phyloP scores from a whole-genome alignment of 495 filamentous ascomycete species.

The Opeltia flavorubescens region DNA sequence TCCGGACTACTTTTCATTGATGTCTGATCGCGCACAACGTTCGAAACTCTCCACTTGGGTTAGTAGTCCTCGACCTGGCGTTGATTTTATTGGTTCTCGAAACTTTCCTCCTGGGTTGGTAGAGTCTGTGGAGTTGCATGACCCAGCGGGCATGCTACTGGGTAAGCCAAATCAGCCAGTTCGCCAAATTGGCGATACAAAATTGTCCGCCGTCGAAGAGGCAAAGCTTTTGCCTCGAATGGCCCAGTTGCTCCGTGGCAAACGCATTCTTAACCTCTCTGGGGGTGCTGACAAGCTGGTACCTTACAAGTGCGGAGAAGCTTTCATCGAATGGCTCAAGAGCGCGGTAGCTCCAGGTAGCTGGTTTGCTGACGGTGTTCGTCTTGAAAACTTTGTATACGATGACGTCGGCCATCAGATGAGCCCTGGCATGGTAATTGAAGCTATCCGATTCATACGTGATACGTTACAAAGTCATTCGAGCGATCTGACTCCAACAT shows the following conservation, averaged over 20 bases:
- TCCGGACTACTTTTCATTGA: conserved; percentile 69
- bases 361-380: conserved; percentile 43
- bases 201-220: conserved; percentile 32
- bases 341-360: conserved; percentile 16
- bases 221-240: conserved; percentile 27
- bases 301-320: conserved; percentile 53
- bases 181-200: conserved; percentile 5
- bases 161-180: conserved; percentile 24
- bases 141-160: conserved; percentile 58
- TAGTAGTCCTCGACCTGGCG: conserved; percentile 36
- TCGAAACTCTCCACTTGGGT: conserved; percentile 55
- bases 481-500: conserved; percentile 1
- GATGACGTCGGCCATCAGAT: conserved; percentile 61
- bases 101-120: conserved; percentile 61
- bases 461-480: conserved; percentile 27
- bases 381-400: conserved; percentile 61
- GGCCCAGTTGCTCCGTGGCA: conserved; percentile 43
- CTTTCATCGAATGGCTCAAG: conserved; percentile 58
- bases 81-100: conserved; percentile 53
- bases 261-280: conserved; percentile 63
- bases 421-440: conserved; percentile 54
- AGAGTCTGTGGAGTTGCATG: conserved; percentile 42
- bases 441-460: conserved; percentile 51
- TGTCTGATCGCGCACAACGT: conserved; percentile 61
- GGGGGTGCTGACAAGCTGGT: conserved; percentile 75